Evolutionary conservation across 2,329 filamentous ascomycete genomes (phyloP).

Genomic region (Akanthomyces lecanii): DNA sequence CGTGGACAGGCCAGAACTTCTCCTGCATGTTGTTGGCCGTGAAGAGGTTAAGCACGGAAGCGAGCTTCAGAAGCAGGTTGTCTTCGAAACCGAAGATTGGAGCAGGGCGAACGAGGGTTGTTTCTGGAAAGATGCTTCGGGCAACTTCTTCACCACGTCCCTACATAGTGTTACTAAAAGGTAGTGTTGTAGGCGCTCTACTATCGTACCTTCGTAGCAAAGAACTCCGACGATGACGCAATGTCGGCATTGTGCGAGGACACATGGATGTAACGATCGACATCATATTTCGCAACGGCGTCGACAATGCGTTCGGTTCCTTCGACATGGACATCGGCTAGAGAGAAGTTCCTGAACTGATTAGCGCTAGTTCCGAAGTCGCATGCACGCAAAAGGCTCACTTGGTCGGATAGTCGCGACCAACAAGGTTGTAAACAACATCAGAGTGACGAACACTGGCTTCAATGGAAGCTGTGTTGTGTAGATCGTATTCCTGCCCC

Average conservation of each 20-base stretch:
- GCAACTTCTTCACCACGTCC: slow-evolving; percentile 77
- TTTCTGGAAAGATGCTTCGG: slow-evolving; percentile 89
- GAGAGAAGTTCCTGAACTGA: slow-evolving; percentile 77
- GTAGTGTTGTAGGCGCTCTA: not conserved
- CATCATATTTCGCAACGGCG: slow-evolving; percentile 94
- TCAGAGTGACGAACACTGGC: slow-evolving; percentile 96
- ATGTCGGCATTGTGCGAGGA: slow-evolving; percentile 88
- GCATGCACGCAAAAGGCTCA: slow-evolving; percentile 39
- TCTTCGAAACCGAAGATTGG: slow-evolving; percentile 96
- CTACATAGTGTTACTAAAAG: slow-evolving; percentile 37
- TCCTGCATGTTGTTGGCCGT: slow-evolving; percentile 93
- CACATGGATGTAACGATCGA: slow-evolving; percentile 94
- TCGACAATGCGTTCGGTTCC: slow-evolving; percentile 89
- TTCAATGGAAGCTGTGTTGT: slow-evolving; percentile 92
- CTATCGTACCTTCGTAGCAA: slow-evolving; percentile 69
- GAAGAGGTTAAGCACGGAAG: slow-evolving; percentile 73
- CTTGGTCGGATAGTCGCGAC: slow-evolving; percentile 95
- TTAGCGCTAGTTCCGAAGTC: slow-evolving; percentile 27
- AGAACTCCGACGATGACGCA: slow-evolving; percentile 83
- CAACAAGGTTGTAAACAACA: slow-evolving; percentile 93
- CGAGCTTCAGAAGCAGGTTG: slow-evolving; percentile 80
- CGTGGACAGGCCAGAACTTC: slow-evolving; percentile 86
- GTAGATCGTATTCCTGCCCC: slow-evolving; percentile 81
- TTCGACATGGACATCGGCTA: slow-evolving; percentile 90
- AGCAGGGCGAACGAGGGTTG: slow-evolving; percentile 90